Percentiles rank a stretch among this genome's conserved stretches.
Evolutionary conservation across 345 rosid genomes (phyloP).

Genomic region (Mallotus nudiflorus): DNA sequence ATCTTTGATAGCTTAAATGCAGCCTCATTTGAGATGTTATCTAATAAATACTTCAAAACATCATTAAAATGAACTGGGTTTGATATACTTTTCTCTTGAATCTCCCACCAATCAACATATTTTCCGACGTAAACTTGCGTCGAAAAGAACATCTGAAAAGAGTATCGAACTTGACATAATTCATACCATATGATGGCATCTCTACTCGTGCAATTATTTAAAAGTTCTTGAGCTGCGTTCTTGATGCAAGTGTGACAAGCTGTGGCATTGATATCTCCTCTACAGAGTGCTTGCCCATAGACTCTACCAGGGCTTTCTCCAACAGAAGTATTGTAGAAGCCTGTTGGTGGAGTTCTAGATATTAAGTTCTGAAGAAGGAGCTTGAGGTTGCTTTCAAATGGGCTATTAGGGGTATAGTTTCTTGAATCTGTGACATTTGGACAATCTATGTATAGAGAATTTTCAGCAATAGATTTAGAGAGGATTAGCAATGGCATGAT

Average conservation of each 20-base stretch:
- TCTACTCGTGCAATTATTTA: slow-evolving; percentile 4
- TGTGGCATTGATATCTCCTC: slow-evolving; percentile 27
- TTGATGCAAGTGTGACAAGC: slow-evolving; percentile 31
- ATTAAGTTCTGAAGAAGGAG: slow-evolving; percentile 19
- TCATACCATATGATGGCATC: slow-evolving; percentile 40
- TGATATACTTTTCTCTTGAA: slow-evolving; percentile 10
- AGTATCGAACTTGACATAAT: slow-evolving; percentile 41
- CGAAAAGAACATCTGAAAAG: slow-evolving; percentile 10
- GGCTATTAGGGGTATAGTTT: slow-evolving; percentile 14
- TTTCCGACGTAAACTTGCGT: slow-evolving; percentile 33
- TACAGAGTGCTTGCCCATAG: slow-evolving; percentile 37
- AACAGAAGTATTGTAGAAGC: slow-evolving; percentile 20
- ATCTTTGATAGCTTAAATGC: slow-evolving; percentile 13
- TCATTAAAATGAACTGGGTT: slow-evolving; percentile 17
- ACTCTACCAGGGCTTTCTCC: slow-evolving; percentile 22
- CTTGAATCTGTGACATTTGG: not conserved
- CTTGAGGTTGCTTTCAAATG: slow-evolving; percentile 23
- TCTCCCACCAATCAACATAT: slow-evolving; percentile 19
- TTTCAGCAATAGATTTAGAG: not conserved
- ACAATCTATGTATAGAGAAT: slow-evolving; percentile 9
- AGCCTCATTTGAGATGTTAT: slow-evolving; percentile 20
- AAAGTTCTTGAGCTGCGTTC: slow-evolving; percentile 25
- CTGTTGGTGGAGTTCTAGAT: slow-evolving; percentile 19
- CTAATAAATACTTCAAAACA: slow-evolving; percentile 22
- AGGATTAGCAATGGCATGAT: slow-evolving; percentile 10